A percentile compares a stretch with the other conserved stretches of the same genome.
phyloP scores from a whole-genome alignment of 83 land plant genomes.

The Picea mariana region DNA sequence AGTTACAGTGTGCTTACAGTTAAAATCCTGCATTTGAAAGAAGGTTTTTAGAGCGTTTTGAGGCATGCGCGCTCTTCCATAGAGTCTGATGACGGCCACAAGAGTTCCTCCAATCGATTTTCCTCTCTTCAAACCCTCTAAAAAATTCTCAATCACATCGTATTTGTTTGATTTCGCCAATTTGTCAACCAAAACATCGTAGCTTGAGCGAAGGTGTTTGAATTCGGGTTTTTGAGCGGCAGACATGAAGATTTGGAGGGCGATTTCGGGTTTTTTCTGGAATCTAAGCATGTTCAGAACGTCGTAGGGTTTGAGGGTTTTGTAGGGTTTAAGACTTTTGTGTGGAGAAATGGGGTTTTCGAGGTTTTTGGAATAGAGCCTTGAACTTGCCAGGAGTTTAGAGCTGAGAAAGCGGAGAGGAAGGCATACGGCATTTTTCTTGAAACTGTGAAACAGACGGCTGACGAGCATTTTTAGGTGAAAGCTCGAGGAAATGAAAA shows the following conservation, averaged over 20 bases:
- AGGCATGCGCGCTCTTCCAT: slow-evolving; percentile 39
- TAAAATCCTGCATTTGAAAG: slow-evolving; percentile 31
- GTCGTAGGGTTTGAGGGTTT: slow-evolving; percentile 11
- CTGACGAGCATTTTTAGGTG: neutral
- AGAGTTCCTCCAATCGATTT: slow-evolving; percentile 27
- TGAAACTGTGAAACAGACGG: neutral
- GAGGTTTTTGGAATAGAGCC: slow-evolving; percentile 1
- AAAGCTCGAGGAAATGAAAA: neutral
- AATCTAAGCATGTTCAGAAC: slow-evolving; percentile 30
- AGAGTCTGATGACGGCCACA: slow-evolving; percentile 44
- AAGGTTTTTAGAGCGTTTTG: slow-evolving; percentile 27
- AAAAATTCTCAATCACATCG: slow-evolving; percentile 35
- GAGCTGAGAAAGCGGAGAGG: neutral
- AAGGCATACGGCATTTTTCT: neutral
- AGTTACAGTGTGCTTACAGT: slow-evolving; percentile 28
- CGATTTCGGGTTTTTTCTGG: slow-evolving; percentile 38
- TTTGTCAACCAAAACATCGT: slow-evolving; percentile 58
- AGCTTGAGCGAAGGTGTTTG: slow-evolving; percentile 43
- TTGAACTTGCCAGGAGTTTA: neutral
- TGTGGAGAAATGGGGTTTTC: no score
- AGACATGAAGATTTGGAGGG: slow-evolving; percentile 43
- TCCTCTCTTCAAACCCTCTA: slow-evolving; percentile 28
- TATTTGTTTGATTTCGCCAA: slow-evolving; percentile 51
- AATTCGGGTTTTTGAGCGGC: slow-evolving; percentile 24
- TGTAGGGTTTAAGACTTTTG: slow-evolving; percentile 1